Base-by-base conservation (phyloP, 352 stramenopile genomes). In the Globisporangium okanoganense region DNA sequence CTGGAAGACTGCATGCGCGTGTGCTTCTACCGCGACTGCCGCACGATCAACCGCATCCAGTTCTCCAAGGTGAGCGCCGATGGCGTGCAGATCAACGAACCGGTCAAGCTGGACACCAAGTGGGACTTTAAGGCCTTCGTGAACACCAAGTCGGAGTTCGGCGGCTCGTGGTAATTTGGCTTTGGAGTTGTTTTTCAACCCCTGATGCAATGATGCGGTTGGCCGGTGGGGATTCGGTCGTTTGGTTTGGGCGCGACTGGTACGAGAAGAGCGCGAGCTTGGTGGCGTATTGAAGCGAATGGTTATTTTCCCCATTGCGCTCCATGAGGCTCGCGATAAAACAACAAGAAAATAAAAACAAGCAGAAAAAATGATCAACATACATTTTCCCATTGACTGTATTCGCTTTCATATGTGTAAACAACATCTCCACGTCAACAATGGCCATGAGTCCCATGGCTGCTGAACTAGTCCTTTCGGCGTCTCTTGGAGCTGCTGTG, bases 21-120 rank as follows among this genome's bases (percentile, higher is more conserved):
- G 47, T 95, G 98, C 60, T 99, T 98, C 75, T 99, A 99, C 85
- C 94, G 97, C 67, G 97, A 99, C 80, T 99, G 96, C 86, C 90
- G 97, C 54, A 97, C 96, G 49, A 97, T 98, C 64, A 98, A 99
- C 78, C 87, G 92, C 56, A 98, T 99, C 58, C 94, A 98, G 71
- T 97, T 99, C 68, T 95, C 95, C 64, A 98, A 98, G 78, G 95
- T 97, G 9, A 96, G 86, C 20, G 79, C 76, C 6, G 71, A 90
- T 24, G 95, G 91, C 51, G 85, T 95, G 31, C 75, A 82, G 38
- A 90, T 99, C 61, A 94, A 77, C 57, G 96, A 99, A 56, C 96
- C 97, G 0, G 96, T 98, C 62, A 92, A 97, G 70, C 78, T 99
- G 53, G 89, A 98, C 68, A 98, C 95, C 40, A 95, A 97, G 78